Evolutionary conservation across 805 yeast genomes (phyloP).

Genomic region (Lipomyces starkeyi): DNA sequence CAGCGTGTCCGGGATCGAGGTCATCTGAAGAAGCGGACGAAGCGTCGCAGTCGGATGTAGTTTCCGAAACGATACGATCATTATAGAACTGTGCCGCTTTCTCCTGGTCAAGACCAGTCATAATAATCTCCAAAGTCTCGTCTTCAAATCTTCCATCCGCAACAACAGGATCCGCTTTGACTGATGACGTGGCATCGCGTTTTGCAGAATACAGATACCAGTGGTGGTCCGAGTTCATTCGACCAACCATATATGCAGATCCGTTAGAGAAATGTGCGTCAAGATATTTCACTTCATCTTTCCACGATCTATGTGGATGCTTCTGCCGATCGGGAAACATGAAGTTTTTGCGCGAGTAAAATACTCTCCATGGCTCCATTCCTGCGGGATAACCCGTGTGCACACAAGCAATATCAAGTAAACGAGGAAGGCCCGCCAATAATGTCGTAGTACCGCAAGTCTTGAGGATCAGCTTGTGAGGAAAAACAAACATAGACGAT

Average conservation of each 20-base stretch:
- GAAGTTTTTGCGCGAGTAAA: constrained; percentile 89
- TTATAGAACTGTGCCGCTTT: constrained; percentile 65
- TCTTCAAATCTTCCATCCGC: constrained; percentile 48
- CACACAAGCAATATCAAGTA: constrained; percentile 58
- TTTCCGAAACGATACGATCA: constrained; percentile 54
- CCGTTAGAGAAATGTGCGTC: constrained; percentile 68
- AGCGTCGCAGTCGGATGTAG: constrained; percentile 39
- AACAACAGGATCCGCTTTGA: constrained; percentile 2
- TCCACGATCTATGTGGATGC: constrained; percentile 84
- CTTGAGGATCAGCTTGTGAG: constrained; percentile 82
- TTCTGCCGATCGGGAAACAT: constrained; percentile 89
- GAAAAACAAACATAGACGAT: constrained; percentile 86
- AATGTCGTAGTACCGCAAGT: constrained; percentile 98
- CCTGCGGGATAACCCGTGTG: constrained; percentile 51
- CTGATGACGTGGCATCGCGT: constrained; percentile 22
- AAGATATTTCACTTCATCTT: constrained; percentile 73
- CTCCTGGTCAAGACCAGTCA: constrained; percentile 77
- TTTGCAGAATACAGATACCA: constrained; percentile 76
- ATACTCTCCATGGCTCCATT: constrained; percentile 63
- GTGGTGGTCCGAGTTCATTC: constrained; percentile 72
- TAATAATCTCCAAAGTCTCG: constrained; percentile 85
- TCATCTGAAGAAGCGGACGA: constrained; percentile 46
- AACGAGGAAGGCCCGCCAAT: constrained; percentile 69
- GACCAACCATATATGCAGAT: constrained; percentile 77
- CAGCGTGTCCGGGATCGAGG: constrained; percentile 77